A percentile compares a stretch with the other conserved stretches of the same genome.
Evolutionary conservation across 352 stramenopile genomes (phyloP).

Genomic region (Phytopythium litorale): DNA sequence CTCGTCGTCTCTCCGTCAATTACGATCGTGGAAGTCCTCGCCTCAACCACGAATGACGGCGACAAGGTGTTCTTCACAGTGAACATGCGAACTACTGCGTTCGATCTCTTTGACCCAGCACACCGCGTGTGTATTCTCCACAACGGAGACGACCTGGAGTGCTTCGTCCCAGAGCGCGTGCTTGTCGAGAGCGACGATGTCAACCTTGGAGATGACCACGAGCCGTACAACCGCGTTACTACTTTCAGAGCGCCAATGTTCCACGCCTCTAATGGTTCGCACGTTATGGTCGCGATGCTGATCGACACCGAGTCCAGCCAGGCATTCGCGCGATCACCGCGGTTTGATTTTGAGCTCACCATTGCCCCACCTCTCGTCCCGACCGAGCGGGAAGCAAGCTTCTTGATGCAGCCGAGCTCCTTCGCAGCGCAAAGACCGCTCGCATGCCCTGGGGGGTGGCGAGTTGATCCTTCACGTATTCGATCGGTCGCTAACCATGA

Average conservation of each 20-base stretch:
- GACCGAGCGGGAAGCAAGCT: constrained; percentile 6
- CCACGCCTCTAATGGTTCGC: constrained; percentile 14
- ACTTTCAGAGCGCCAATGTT: constrained; percentile 36
- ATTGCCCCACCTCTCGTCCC: background rate
- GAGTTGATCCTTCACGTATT: constrained; percentile 3
- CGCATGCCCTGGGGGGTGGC: constrained; percentile 11
- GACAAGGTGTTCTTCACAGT: constrained; percentile 16
- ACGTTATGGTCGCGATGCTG: constrained; percentile 38
- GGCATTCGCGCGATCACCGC: constrained; percentile 16
- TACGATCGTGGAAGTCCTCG: constrained; percentile 19
- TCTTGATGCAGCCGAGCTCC: constrained; percentile 15
- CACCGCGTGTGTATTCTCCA: constrained; percentile 42
- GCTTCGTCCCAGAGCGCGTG: constrained; percentile 23
- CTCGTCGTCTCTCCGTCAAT: constrained; percentile 34
- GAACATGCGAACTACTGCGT: constrained; percentile 32
- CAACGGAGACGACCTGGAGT: constrained; percentile 39
- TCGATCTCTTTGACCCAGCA: constrained; percentile 32
- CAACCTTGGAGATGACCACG: constrained; percentile 7
- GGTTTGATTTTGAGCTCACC: constrained; percentile 16
- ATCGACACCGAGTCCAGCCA: constrained; percentile 42
- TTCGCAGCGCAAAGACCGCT: constrained; percentile 21
- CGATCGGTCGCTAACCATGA: constrained; percentile 1
- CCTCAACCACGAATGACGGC: background rate
- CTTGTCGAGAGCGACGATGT: constrained; percentile 16
- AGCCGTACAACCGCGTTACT: constrained; percentile 19